These are phyloP conservation scores for Phytophthora pinifolia DNA, from an alignment of 352 stramenopile genomes.

Conservation along the genomic window DNA sequence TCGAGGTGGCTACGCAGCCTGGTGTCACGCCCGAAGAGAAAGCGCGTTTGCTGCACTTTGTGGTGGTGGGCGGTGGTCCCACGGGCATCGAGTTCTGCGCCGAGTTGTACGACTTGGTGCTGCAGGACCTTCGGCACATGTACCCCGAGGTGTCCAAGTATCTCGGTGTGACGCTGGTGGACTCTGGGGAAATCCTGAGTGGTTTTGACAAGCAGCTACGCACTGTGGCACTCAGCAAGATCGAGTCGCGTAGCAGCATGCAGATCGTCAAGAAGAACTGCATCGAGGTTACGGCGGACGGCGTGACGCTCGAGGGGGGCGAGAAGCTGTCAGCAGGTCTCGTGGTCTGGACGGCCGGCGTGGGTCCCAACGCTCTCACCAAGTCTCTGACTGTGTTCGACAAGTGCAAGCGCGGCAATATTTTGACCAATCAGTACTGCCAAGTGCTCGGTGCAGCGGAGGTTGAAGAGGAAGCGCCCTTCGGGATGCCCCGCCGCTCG, in stretches of 20 bases:
- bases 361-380: conserved; percentile 72
- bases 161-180: conserved; percentile 58
- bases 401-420: conserved; percentile 74
- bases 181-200: conserved; percentile 67
- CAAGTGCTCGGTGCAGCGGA: conserved; percentile 60
- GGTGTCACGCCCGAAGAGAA: conserved; percentile 81
- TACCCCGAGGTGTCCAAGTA: conserved; percentile 74
- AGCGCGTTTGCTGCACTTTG: conserved; percentile 91
- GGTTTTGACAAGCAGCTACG: conserved; percentile 66
- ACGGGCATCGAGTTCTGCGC: conserved; percentile 95
- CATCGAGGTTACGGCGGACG: conserved; percentile 51
- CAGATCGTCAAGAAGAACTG: conserved; percentile 77
- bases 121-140: conserved; percentile 86
- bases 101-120: conserved; percentile 94
- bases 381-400: conserved; percentile 63
- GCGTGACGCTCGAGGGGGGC: conserved; percentile 58
- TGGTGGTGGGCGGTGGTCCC: conserved; percentile 95
- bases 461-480: conserved; percentile 44
- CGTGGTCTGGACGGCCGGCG: conserved; percentile 74
- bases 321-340: conserved; percentile 60
- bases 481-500: conserved; percentile 54
- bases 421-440: conserved; percentile 80
- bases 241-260: conserved; percentile 68
- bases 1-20: conserved; percentile 92
- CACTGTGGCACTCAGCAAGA: conserved; percentile 65